Percentiles rank a stretch among this genome's conserved stretches.
These are phyloP conservation scores for Penicillium sp. DNA, from an alignment of 2,329 filamentous ascomycete species.

Conservation along the genomic window DNA sequence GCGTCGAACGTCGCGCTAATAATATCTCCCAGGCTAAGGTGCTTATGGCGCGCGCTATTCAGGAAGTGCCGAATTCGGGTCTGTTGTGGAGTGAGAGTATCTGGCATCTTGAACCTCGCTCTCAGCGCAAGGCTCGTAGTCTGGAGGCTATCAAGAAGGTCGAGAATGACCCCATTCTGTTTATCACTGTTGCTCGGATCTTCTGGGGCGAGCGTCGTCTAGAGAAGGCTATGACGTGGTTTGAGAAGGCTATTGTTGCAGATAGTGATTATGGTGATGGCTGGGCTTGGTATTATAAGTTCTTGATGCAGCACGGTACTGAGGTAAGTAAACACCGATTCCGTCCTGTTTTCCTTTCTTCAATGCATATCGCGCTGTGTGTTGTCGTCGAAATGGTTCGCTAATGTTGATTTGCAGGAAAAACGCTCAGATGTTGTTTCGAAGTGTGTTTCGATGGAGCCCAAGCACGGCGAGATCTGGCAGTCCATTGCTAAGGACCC, in stretches of 20 bases:
- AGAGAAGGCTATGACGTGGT: conserved; percentile 95
- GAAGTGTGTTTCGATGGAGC: conserved; percentile 80
- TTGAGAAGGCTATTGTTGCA: conserved; percentile 87
- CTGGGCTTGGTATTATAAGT: conserved; percentile 99
- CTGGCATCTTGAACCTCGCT: conserved; percentile 86
- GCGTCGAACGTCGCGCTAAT: conserved; percentile 81
- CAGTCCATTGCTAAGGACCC: conserved; percentile 82
- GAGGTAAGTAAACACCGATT: conserved; percentile 52
- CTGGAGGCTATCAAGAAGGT: conserved; percentile 96
- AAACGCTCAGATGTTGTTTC: conserved; percentile 79
- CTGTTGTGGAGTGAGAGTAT: conserved; percentile 92
- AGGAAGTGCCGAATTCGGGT: conserved; percentile 84
- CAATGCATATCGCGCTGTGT: conserved; percentile 2
- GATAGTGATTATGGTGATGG: conserved; percentile 85
- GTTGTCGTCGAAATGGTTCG: not conserved
- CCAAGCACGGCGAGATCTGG: conserved; percentile 90
- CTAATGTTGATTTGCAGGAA: conserved; percentile 49
- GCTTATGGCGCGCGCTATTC: conserved; percentile 87
- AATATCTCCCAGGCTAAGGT: conserved; percentile 81
- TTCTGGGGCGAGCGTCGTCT: conserved; percentile 92
- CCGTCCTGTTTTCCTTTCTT: not conserved
- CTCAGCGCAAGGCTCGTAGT: conserved; percentile 84
- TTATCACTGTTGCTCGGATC: conserved; percentile 87
- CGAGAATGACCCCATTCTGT: conserved; percentile 83
- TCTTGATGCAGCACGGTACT: conserved; percentile 85